Conservation (phyloP, 345 rosid genomes). For the Hibiscus tridactylites region DNA sequence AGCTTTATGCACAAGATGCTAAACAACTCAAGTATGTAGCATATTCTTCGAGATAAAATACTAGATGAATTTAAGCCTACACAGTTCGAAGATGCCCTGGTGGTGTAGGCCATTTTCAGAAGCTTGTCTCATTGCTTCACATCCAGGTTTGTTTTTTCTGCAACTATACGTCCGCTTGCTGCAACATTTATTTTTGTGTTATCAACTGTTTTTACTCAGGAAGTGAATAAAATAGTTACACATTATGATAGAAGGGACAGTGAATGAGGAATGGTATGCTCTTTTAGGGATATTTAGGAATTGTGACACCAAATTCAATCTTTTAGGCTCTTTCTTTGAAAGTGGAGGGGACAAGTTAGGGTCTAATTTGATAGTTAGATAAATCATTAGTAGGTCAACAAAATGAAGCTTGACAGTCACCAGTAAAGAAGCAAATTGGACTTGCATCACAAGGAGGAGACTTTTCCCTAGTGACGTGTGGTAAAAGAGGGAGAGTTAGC, state of each 20-base stretch:
- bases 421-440: conserved; percentile 1
- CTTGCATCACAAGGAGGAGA: conserved; percentile 7
- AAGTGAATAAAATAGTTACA: conserved; percentile 2
- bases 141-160: not conserved
- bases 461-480: not conserved
- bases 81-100: not conserved
- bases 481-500: not conserved
- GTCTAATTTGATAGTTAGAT: conserved; percentile 19
- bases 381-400: conserved; percentile 18
- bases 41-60: not conserved
- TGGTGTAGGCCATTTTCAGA: not conserved
- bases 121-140: not conserved
- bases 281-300: conserved; percentile 9
- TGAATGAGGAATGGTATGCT: not conserved
- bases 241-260: conserved; percentile 1
- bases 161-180: not conserved
- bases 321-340: conserved; percentile 14
- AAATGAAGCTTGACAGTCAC: conserved; percentile 9
- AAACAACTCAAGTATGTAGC: not conserved
- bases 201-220: conserved; percentile 10
- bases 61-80: not conserved
- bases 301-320: conserved; percentile 8
- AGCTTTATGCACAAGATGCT: not conserved
- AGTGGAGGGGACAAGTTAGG: conserved; percentile 17
- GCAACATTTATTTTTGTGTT: not conserved